Evolutionary conservation across 495 filamentous ascomycete genomes (phyloP).

Genomic region (Penicillium nucicola): DNA sequence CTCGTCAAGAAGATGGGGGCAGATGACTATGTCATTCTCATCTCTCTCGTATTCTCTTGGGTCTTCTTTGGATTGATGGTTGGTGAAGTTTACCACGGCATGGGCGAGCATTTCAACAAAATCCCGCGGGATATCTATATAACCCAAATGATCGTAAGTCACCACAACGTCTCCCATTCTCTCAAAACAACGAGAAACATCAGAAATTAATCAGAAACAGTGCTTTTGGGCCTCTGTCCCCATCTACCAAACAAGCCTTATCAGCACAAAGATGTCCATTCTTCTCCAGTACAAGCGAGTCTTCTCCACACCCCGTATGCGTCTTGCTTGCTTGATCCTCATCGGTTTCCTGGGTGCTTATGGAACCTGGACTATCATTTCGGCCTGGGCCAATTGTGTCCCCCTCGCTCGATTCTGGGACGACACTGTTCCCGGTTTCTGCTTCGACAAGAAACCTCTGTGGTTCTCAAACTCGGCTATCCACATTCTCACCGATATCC

Average conservation of each 20-base stretch:
- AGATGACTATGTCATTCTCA: slow-evolving; percentile 42
- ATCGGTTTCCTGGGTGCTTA: slow-evolving; percentile 31
- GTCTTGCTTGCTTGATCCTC: slow-evolving; percentile 32
- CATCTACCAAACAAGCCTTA: slow-evolving; percentile 32
- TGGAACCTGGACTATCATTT: slow-evolving; percentile 37
- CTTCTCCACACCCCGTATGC: slow-evolving; percentile 35
- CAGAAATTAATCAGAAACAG: slow-evolving; percentile 7
- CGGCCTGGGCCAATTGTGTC: slow-evolving; percentile 35
- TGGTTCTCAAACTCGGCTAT: slow-evolving; percentile 40
- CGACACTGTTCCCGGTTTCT: slow-evolving; percentile 23
- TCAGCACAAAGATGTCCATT: slow-evolving; percentile 36
- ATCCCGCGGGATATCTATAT: slow-evolving; percentile 20
- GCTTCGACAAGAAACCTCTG: slow-evolving; percentile 30
- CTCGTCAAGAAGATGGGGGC: slow-evolving; percentile 57
- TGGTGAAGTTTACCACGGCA: slow-evolving; percentile 33
- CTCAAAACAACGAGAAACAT: background rate
- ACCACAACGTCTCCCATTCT: background rate
- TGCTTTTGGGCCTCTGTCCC: slow-evolving; percentile 38
- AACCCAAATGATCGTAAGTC: slow-evolving; percentile 33
- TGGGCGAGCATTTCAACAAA: slow-evolving; percentile 30
- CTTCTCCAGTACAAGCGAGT: slow-evolving; percentile 38
- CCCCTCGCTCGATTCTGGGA: slow-evolving; percentile 39
- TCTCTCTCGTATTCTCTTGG: slow-evolving; percentile 31
- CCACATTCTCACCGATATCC: slow-evolving; percentile 47
- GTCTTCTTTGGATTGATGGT: slow-evolving; percentile 32